These are phyloP conservation scores for Acer saccharum DNA, from an alignment of 345 rosid species.

Conservation along the genomic window DNA sequence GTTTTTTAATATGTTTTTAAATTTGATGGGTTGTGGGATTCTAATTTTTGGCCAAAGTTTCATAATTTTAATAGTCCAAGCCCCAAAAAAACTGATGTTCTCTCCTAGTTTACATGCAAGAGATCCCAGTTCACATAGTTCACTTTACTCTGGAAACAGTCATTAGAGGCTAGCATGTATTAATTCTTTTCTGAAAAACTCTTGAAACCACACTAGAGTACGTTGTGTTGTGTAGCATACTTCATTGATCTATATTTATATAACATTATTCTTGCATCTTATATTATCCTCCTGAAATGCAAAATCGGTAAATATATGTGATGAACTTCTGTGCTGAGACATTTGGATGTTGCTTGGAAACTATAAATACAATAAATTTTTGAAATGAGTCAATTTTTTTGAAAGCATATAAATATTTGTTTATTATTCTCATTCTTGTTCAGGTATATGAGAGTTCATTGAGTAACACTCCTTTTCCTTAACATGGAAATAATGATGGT, in stretches of 20 bases:
- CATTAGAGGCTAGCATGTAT: not conserved
- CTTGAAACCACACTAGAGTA: not conserved
- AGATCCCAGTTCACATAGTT: too few relatives aligned
- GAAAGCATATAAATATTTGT: not conserved
- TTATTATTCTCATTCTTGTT: conserved; percentile 1
- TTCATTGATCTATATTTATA: not conserved
- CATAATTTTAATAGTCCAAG: too few relatives aligned
- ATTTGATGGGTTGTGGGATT: too few relatives aligned
- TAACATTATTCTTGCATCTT: not conserved
- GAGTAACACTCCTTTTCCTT: not conserved
- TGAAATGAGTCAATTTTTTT: not conserved
- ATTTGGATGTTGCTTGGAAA: not conserved
- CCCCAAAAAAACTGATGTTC: too few relatives aligned
- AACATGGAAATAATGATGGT: not conserved
- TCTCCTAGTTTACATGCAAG: not conserved
- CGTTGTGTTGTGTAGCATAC: not conserved
- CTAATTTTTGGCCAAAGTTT: too few relatives aligned
- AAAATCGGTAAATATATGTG: not conserved
- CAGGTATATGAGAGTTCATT: not conserved
- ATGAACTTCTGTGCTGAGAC: not conserved
- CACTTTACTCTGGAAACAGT: not conserved
- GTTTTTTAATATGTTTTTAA: too few relatives aligned
- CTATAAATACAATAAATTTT: not conserved
- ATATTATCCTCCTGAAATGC: not conserved
- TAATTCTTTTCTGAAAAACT: not conserved